Evolutionary conservation across 164 flowering plant species (phyloP).

Genomic region (Vitis labrusca): DNA sequence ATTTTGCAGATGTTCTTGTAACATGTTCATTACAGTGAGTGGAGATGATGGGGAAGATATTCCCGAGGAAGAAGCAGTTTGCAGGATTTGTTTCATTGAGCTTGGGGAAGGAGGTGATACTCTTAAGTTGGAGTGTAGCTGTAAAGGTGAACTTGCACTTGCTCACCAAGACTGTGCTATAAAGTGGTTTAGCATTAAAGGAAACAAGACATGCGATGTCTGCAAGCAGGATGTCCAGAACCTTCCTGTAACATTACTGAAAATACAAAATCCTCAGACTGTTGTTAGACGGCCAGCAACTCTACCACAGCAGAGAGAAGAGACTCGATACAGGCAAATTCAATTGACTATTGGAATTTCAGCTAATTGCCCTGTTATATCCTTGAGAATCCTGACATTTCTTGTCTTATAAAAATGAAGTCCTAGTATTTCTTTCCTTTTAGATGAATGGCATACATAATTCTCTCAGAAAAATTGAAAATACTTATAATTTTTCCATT

Average conservation of each 20-base stretch:
- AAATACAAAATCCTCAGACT: slow-evolving; percentile 48
- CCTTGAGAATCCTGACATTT: too few species aligned
- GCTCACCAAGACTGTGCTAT: slow-evolving; percentile 84
- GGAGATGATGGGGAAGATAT: slow-evolving; percentile 68
- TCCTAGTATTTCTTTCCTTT: neutral
- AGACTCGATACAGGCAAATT: slow-evolving; percentile 58
- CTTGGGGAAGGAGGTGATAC: slow-evolving; percentile 78
- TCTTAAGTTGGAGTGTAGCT: slow-evolving; percentile 81
- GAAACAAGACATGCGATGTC: slow-evolving; percentile 78
- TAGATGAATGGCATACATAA: neutral
- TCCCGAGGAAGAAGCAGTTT: slow-evolving; percentile 85
- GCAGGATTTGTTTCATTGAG: slow-evolving; percentile 82
- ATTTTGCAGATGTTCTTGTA: neutral
- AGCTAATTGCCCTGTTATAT: too few species aligned
- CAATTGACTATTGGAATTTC: neutral
- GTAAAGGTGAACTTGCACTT: slow-evolving; percentile 91
- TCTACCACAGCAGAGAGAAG: slow-evolving; percentile 44
- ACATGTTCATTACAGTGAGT: slow-evolving; percentile 28
- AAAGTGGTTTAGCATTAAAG: slow-evolving; percentile 90
- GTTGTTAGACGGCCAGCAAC: slow-evolving; percentile 35
- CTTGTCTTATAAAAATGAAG: too few species aligned
- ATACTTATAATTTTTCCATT: too few species aligned
- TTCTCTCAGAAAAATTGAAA: too few species aligned
- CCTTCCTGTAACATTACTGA: slow-evolving; percentile 71
- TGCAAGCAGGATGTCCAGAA: slow-evolving; percentile 76